Evolutionary conservation across 345 rosid genomes (phyloP).

Genomic region (Brassica juncea): DNA sequence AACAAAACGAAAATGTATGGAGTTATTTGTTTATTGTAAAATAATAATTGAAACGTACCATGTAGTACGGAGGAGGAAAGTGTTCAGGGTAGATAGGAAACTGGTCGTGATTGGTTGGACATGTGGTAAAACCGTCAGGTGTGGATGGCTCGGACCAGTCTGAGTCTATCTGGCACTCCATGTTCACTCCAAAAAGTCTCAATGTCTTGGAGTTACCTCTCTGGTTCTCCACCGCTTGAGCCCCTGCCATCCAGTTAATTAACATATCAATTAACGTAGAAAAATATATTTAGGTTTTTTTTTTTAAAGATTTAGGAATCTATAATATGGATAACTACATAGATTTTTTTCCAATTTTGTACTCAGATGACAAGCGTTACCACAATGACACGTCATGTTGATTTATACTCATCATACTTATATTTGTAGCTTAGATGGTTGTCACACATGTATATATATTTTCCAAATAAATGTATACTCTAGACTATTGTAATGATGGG

Average conservation of each 20-base stretch:
- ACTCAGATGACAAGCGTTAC: slow-evolving; percentile 19
- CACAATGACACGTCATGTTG: slow-evolving; percentile 20
- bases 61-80: slow-evolving; percentile 43
- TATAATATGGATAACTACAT: slow-evolving; percentile 15
- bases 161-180: slow-evolving; percentile 76
- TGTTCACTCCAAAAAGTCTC: slow-evolving; percentile 86
- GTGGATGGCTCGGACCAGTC: slow-evolving; percentile 63
- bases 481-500: neutral
- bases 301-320: neutral
- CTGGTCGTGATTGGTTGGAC: slow-evolving; percentile 42
- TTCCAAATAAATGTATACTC: neutral
- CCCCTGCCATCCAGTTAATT: slow-evolving; percentile 38
- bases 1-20: neutral
- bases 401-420: neutral
- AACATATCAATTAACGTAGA: neutral
- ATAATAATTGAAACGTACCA: slow-evolving; percentile 45
- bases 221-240: slow-evolving; percentile 41
- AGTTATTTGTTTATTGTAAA: neutral
- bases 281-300: slow-evolving; percentile 1
- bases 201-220: slow-evolving; percentile 58
- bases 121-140: slow-evolving; percentile 54
- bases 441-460: slow-evolving; percentile 1
- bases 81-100: slow-evolving; percentile 38
- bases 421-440: neutral
- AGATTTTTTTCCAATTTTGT: slow-evolving; percentile 22